These are phyloP conservation scores for Firmiana major DNA, from an alignment of 345 rosid species.

Conservation along the genomic window DNA sequence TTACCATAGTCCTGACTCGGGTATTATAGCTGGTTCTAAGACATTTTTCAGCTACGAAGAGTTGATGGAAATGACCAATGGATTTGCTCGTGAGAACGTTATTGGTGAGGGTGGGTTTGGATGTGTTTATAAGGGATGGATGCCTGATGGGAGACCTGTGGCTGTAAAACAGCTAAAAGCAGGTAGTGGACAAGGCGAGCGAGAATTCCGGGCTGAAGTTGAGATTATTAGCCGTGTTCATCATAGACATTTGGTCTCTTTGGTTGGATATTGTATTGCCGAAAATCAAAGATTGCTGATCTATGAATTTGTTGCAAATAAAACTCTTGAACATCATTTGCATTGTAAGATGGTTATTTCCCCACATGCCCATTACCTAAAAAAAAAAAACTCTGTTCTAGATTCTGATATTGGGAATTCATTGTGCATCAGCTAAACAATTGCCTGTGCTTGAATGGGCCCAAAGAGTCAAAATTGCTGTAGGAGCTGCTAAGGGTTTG, in stretches of 20 bases:
- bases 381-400: background rate
- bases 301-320: constrained; percentile 87
- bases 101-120: constrained; percentile 98
- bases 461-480: constrained; percentile 76
- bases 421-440: constrained; percentile 40
- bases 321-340: constrained; percentile 90
- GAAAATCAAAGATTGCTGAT: constrained; percentile 70
- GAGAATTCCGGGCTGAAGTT: constrained; percentile 90
- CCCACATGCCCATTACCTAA: background rate
- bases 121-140: constrained; percentile 66
- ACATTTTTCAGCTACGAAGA: constrained; percentile 67
- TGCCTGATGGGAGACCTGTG: constrained; percentile 52
- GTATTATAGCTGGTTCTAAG: constrained; percentile 43
- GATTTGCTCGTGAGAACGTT: constrained; percentile 62
- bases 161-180: constrained; percentile 94
- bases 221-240: constrained; percentile 96
- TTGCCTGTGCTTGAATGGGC: constrained; percentile 72
- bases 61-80: constrained; percentile 76
- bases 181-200: constrained; percentile 95
- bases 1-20: constrained; percentile 42
- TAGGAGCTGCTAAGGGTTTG: constrained; percentile 96
- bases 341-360: constrained; percentile 47
- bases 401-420: background rate
- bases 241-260: constrained; percentile 86
- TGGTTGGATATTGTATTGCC: constrained; percentile 83